phyloP scores from a whole-genome alignment of 1,284 basidiomycete genomes.

The Ganoderma leucocontextum region DNA sequence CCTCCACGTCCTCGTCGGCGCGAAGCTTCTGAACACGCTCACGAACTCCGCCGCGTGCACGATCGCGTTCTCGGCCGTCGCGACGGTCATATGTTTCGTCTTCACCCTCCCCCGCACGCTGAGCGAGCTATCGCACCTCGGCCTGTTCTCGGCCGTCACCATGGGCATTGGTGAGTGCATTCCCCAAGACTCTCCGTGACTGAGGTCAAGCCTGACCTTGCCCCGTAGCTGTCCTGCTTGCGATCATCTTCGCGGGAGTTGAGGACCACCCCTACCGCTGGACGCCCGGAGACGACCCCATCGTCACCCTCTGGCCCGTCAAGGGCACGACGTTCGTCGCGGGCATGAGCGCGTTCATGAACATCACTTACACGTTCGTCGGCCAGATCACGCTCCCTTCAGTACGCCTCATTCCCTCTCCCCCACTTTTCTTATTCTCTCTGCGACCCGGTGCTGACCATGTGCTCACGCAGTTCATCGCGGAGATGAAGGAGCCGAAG shows the following conservation, averaged over 20 bases:
- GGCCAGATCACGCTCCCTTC: conserved; percentile 64
- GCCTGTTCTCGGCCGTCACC: conserved; percentile 55
- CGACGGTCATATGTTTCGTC: conserved; percentile 53
- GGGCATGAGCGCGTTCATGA: conserved; percentile 56
- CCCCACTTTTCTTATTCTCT: not conserved
- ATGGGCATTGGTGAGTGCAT: conserved; percentile 51
- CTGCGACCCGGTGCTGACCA: not conserved
- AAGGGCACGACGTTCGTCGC: conserved; percentile 64
- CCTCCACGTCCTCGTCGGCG: conserved; percentile 54
- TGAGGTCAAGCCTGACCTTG: not conserved
- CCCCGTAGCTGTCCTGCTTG: conserved; percentile 54
- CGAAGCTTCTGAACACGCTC: conserved; percentile 64
- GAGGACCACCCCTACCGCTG: conserved; percentile 55
- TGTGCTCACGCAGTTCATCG: conserved; percentile 49
- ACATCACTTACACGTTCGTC: conserved; percentile 67
- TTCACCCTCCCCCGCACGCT: conserved; percentile 62
- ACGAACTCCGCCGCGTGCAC: conserved; percentile 63
- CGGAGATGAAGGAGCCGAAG: conserved; percentile 64
- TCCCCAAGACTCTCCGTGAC: not conserved
- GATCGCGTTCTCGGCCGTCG: conserved; percentile 60
- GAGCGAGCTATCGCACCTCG: conserved; percentile 55
- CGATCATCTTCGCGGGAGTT: conserved; percentile 60
- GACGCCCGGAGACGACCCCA: conserved; percentile 45
- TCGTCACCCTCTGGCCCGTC: conserved; percentile 49
- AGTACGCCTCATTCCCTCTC: not conserved